Conservation (phyloP, 2,329 filamentous ascomycete genomes). For the Sclerotinia borealis region DNA sequence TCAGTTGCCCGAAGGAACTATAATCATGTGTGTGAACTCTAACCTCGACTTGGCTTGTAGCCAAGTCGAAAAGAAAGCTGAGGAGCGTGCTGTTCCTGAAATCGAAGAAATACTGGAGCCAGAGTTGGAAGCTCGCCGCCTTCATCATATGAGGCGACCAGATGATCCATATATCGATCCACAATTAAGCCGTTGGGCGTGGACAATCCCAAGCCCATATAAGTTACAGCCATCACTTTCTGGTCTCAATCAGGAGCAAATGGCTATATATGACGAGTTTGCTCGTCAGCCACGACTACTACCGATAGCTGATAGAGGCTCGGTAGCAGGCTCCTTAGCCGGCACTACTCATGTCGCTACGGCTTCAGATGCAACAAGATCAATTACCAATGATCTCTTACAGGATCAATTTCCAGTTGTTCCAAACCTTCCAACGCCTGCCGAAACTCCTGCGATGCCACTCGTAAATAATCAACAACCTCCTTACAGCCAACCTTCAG, state of each 20-base stretch:
- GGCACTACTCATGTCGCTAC: conserved; percentile 51
- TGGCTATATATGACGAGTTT: conserved; percentile 96
- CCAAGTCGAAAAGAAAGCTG: conserved; percentile 92
- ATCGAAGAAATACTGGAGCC: conserved; percentile 89
- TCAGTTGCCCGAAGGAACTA: conserved; percentile 85
- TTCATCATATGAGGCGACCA: conserved; percentile 67
- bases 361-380: conserved; percentile 54
- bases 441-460: conserved; percentile 50
- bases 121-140: conserved; percentile 70
- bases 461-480: conserved; percentile 47
- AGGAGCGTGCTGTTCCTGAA: conserved; percentile 86
- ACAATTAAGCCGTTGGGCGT: conserved; percentile 81
- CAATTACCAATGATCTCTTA: conserved; percentile 57
- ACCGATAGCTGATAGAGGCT: conserved; percentile 7
- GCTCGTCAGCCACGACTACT: conserved; percentile 71
- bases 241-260: conserved; percentile 83
- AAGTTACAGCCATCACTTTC: conserved; percentile 66
- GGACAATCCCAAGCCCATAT: conserved; percentile 90
- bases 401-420: conserved; percentile 55
- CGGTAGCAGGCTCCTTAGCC: conserved; percentile 38
- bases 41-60: conserved; percentile 90
- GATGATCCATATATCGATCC: conserved; percentile 81
- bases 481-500: conserved; percentile 50
- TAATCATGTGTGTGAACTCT: conserved; percentile 98
- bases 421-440: conserved; percentile 51